Evolutionary conservation across 169 alveolate species (phyloP).

Genomic region (Plasmodium fragile): DNA sequence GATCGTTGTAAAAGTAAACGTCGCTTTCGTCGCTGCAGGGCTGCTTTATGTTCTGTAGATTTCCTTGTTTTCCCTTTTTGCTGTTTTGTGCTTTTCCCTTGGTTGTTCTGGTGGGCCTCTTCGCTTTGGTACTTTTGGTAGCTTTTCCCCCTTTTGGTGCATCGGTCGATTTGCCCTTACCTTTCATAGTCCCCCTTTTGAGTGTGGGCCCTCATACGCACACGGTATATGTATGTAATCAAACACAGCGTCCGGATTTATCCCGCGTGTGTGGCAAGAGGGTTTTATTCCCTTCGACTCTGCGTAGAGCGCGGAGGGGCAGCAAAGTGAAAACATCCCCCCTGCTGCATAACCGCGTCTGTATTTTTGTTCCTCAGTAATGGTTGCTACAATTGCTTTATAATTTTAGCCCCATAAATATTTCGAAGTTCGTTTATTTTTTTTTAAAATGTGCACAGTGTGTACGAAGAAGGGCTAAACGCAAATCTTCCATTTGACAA

Average conservation of each 20-base stretch:
- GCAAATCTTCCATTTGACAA: neutral
- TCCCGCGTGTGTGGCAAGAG: neutral
- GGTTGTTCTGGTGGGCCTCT: neutral
- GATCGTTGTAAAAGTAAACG: constrained; percentile 66
- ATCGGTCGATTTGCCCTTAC: constrained; percentile 1
- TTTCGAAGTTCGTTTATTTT: neutral
- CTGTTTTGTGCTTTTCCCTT: constrained; percentile 3
- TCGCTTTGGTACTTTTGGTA: neutral
- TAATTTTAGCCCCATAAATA: neutral
- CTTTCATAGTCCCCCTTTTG: neutral
- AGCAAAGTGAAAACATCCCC: neutral
- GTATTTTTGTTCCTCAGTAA: neutral
- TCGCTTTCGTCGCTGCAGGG: constrained; percentile 35
- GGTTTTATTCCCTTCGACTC: neutral
- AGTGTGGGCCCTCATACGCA: neutral
- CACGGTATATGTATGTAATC: neutral
- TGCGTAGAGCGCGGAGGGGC: neutral
- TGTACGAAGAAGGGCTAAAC: neutral
- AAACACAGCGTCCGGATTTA: neutral
- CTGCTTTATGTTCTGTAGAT: neutral
- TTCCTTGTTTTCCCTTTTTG: constrained; percentile 6
- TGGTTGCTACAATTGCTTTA: neutral
- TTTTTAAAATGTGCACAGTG: neutral
- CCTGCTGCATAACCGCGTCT: neutral
- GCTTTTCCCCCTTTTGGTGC: neutral